Percentiles rank a stretch among this genome's conserved stretches.
Conservation (phyloP, 2,329 filamentous ascomycete species). For the Tolypocladium endophyticum region DNA sequence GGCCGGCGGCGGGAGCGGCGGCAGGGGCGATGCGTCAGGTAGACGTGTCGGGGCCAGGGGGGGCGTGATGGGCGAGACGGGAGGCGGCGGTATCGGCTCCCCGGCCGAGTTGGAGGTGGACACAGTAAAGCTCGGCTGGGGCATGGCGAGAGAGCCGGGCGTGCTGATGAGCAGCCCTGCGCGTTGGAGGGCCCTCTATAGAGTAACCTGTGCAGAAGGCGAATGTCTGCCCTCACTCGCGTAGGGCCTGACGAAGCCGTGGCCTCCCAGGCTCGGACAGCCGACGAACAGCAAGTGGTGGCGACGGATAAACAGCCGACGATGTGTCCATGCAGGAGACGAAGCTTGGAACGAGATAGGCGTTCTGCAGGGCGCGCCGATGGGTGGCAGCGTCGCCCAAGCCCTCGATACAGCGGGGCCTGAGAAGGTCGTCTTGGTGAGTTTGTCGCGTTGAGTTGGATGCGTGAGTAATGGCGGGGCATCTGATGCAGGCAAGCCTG, state of each 20-base stretch:
- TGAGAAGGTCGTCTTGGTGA: neutral
- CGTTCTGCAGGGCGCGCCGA: neutral
- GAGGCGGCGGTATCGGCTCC: slow-evolving; percentile 34
- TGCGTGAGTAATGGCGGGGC: neutral
- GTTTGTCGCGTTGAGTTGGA: neutral
- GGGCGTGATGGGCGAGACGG: slow-evolving; percentile 46
- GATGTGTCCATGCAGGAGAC: neutral
- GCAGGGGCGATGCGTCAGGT: slow-evolving; percentile 7
- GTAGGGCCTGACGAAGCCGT: neutral
- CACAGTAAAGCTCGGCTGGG: slow-evolving; percentile 20
- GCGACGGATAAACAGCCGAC: neutral
- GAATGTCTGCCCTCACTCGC: neutral
- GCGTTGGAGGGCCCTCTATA: neutral
- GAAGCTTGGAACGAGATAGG: neutral
- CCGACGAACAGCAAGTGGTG: neutral
- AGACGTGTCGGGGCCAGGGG: slow-evolving; percentile 29
- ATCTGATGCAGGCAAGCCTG: neutral
- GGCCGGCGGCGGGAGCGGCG: slow-evolving; percentile 9
- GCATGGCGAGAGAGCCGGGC: slow-evolving; percentile 12
- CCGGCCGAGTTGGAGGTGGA: slow-evolving; percentile 17
- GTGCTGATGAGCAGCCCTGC: neutral
- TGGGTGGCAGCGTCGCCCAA: neutral
- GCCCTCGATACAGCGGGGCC: neutral
- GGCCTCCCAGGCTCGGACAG: neutral
- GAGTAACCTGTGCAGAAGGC: neutral